phyloP scores from a whole-genome alignment of 305 asterid species.

The Fraxinus baroniana region DNA sequence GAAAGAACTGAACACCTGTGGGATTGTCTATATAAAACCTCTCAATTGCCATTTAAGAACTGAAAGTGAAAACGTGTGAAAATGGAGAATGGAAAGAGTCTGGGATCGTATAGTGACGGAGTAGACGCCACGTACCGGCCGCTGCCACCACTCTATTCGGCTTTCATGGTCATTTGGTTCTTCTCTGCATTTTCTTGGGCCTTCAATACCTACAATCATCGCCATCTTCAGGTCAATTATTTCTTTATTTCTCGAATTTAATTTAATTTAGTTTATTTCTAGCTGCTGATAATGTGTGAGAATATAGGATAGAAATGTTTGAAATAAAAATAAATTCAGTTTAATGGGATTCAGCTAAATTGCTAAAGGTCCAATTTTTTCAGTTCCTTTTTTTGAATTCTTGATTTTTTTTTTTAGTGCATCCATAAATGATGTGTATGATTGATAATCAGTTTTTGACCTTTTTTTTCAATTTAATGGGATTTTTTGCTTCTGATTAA shows the following conservation, averaged over 20 bases:
- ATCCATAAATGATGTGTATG: background rate
- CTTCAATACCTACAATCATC: constrained; percentile 59
- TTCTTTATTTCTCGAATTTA: background rate
- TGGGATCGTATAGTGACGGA: constrained; percentile 19
- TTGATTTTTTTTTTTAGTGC: background rate
- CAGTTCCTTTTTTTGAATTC: background rate
- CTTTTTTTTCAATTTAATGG: background rate
- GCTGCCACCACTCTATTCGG: constrained; percentile 56
- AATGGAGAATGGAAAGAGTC: constrained; percentile 38
- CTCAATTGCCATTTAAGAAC: constrained; percentile 20
- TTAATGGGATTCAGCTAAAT: background rate
- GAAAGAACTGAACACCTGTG: constrained; percentile 21
- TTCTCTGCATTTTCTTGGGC: constrained; percentile 70
- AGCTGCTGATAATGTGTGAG: background rate
- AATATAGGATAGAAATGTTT: background rate
- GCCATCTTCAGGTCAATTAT: constrained; percentile 67
- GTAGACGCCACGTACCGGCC: constrained; percentile 51
- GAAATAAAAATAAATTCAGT: background rate
- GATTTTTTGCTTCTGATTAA: background rate
- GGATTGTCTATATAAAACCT: constrained; percentile 14
- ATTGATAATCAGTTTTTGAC: background rate
- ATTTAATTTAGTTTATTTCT: background rate
- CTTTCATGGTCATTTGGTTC: constrained; percentile 59
- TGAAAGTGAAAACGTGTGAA: constrained; percentile 22
- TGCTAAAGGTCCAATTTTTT: background rate